phyloP scores from a whole-genome alignment of 371 early-diverging fungal genomes.

The Coemansia sp. region DNA sequence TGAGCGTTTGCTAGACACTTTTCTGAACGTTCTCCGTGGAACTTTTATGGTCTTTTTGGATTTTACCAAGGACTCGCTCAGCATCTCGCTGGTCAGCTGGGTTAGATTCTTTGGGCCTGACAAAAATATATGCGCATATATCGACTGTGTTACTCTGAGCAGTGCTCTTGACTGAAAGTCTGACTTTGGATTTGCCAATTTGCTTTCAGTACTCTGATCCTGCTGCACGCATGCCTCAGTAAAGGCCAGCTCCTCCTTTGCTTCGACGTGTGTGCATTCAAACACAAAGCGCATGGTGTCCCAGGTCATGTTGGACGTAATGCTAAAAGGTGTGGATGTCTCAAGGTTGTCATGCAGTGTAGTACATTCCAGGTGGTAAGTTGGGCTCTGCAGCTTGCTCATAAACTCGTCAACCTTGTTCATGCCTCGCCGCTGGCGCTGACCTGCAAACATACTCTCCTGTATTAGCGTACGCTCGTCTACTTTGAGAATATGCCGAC shows the following conservation, averaged over 20 bases:
- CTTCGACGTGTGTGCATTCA: background rate
- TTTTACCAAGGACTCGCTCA: background rate
- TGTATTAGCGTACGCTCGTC: constrained; percentile 50
- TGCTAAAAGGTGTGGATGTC: constrained; percentile 32
- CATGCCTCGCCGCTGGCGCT: constrained; percentile 40
- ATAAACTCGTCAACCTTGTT: constrained; percentile 43
- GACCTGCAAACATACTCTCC: constrained; percentile 50
- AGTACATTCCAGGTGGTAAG: constrained; percentile 8
- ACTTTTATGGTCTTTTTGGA: background rate
- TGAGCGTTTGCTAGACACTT: background rate
- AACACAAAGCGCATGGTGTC: constrained; percentile 31
- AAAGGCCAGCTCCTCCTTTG: constrained; percentile 6
- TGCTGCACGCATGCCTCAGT: constrained; percentile 9
- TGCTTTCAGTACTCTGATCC: constrained; percentile 4
- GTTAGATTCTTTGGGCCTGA: constrained; percentile 15
- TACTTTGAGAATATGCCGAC: constrained; percentile 29
- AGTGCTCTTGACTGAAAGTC: constrained; percentile 4
- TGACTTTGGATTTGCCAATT: background rate
- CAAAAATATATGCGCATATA: constrained; percentile 19
- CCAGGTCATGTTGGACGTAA: constrained; percentile 37
- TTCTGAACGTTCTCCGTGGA: constrained; percentile 1
- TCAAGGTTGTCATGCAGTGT: constrained; percentile 6
- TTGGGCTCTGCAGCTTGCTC: constrained; percentile 6
- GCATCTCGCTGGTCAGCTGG: constrained; percentile 7
- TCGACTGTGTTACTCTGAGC: constrained; percentile 7